Evolutionary conservation across 2,329 filamentous ascomycete species (phyloP).

Genomic region (Simplicillium sp.): DNA sequence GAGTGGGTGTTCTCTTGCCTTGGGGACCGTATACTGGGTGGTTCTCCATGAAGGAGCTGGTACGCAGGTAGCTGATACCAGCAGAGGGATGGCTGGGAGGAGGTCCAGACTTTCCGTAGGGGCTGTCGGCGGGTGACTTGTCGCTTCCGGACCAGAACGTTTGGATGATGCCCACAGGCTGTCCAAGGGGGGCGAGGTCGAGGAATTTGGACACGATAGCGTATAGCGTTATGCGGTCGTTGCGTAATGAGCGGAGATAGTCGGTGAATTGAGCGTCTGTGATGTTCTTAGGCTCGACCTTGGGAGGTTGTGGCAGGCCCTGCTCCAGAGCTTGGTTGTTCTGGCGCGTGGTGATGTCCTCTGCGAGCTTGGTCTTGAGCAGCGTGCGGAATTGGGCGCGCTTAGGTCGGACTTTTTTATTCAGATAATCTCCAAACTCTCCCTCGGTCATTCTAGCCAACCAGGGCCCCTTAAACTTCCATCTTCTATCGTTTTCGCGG

Average conservation of each 20-base stretch:
- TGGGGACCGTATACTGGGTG: constrained; percentile 54
- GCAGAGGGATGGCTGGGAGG: constrained; percentile 53
- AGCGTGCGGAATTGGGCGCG: constrained; percentile 46
- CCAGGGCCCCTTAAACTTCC: constrained; percentile 61
- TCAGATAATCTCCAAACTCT: constrained; percentile 47
- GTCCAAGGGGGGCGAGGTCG: constrained; percentile 46
- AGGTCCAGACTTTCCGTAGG: constrained; percentile 45
- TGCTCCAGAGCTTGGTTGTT: constrained; percentile 27
- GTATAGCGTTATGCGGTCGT: constrained; percentile 40
- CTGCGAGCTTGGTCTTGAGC: constrained; percentile 38
- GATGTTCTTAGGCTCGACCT: constrained; percentile 25
- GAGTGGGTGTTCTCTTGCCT: constrained; percentile 34
- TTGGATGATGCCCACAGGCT: constrained; percentile 16
- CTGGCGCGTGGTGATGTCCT: constrained; percentile 30
- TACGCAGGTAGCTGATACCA: constrained; percentile 52
- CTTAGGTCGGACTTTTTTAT: constrained; percentile 40
- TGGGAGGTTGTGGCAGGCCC: constrained; percentile 18
- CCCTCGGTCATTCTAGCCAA: constrained; percentile 53
- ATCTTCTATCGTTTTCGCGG: constrained; percentile 38
- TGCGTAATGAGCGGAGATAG: constrained; percentile 43
- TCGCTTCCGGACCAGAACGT: constrained; percentile 14
- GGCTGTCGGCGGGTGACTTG: constrained; percentile 21
- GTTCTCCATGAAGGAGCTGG: constrained; percentile 44
- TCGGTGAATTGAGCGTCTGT: constrained; percentile 40
- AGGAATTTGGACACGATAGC: constrained; percentile 49